Evolutionary conservation across 352 stramenopile species (phyloP).

Genomic region (Pythium phragmiticola): DNA sequence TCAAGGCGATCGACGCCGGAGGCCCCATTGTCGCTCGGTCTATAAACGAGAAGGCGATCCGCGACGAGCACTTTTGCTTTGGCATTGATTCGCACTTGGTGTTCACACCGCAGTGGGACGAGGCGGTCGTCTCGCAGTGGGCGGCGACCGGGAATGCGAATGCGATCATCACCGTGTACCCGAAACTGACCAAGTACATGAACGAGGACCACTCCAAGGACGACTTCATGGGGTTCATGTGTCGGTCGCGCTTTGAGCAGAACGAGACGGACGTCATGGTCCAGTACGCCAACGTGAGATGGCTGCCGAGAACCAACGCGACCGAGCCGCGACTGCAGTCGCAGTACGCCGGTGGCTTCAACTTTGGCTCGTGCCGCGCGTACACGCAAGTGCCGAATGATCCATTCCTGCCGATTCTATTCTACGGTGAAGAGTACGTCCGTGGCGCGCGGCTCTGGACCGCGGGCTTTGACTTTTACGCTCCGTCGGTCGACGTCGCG

Average conservation of each 20-base stretch:
- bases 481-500: slow-evolving; percentile 60
- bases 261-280: slow-evolving; percentile 64
- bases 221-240: slow-evolving; percentile 70
- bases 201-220: slow-evolving; percentile 37
- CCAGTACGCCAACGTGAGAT: slow-evolving; percentile 60
- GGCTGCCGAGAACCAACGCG: slow-evolving; percentile 55
- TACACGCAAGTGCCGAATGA: slow-evolving; percentile 69
- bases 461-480: slow-evolving; percentile 76
- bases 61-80: slow-evolving; percentile 28
- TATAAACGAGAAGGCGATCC: slow-evolving; percentile 4
- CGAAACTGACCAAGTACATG: slow-evolving; percentile 60
- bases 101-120: slow-evolving; percentile 68
- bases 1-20: slow-evolving; percentile 56
- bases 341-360: slow-evolving; percentile 72
- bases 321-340: slow-evolving; percentile 69
- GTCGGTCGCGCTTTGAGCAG: slow-evolving; percentile 62
- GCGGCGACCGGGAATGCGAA: slow-evolving; percentile 59
- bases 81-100: slow-evolving; percentile 73
- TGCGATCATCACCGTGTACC: slow-evolving; percentile 78
- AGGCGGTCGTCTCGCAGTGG: slow-evolving; percentile 63
- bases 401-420: slow-evolving; percentile 68
- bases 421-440: slow-evolving; percentile 79
- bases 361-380: slow-evolving; percentile 67
- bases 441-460: slow-evolving; percentile 70
- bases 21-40: slow-evolving; percentile 4